Percentiles rank a stretch among this genome's conserved stretches.
These are phyloP conservation scores for Candida qinlingensis DNA, from an alignment of 805 yeast genomes.

Conservation along the genomic window DNA sequence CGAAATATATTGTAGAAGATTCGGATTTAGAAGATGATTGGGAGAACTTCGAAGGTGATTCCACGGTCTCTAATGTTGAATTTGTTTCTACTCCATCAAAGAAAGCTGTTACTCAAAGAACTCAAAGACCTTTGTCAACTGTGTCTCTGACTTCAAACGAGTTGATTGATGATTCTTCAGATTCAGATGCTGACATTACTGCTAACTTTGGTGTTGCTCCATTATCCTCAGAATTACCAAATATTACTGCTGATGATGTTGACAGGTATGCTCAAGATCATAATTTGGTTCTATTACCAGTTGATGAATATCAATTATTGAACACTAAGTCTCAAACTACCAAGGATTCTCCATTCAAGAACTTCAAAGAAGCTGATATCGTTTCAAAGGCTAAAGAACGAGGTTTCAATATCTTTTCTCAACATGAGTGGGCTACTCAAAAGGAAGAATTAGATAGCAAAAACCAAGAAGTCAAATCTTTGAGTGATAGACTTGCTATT, in stretches of 20 bases:
- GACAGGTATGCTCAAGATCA: conserved; percentile 27
- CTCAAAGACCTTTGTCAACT: conserved; percentile 15
- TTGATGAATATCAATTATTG: conserved; percentile 15
- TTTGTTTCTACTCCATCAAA: conserved; percentile 13
- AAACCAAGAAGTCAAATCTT: conserved; percentile 4
- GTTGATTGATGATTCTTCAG: conserved; percentile 18
- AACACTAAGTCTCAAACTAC: conserved; percentile 23
- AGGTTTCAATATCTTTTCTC: conserved; percentile 13
- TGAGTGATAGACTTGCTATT: conserved; percentile 6
- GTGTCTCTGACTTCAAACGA: conserved; percentile 9
- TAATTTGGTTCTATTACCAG: conserved; percentile 25
- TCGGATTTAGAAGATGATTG: conserved; percentile 19
- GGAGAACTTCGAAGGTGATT: conserved; percentile 26
- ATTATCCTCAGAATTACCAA: conserved; percentile 19
- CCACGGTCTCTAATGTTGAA: conserved; percentile 9
- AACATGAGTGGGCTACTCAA: conserved; percentile 7
- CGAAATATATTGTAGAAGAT: conserved; percentile 20
- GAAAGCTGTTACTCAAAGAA: not conserved
- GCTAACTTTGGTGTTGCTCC: conserved; percentile 18
- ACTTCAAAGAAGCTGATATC: conserved; percentile 14
- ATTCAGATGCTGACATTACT: conserved; percentile 22
- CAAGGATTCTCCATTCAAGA: conserved; percentile 19
- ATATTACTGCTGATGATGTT: conserved; percentile 22
- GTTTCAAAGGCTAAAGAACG: conserved; percentile 15
- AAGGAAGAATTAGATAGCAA: conserved; percentile 1